Evolutionary conservation across 176 grass and related monocot genomes (phyloP), one percentile per base, ranked within the genome.

Genomic region (Aegilops umbellulata): DNA sequence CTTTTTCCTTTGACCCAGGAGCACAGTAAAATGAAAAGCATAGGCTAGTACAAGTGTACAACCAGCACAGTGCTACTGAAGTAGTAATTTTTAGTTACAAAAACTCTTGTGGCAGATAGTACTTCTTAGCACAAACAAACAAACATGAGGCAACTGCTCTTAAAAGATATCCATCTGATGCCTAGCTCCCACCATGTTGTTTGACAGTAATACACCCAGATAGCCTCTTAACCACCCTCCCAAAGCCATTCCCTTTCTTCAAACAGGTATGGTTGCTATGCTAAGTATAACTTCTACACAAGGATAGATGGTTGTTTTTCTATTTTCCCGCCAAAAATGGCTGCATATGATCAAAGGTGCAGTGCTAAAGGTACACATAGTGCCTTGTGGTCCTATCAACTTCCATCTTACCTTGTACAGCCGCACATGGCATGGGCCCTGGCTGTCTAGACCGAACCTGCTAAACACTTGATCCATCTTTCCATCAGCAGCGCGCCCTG

Each of bases 381-480:
- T 79, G 80, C 64, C 62, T 84, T 90, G 46, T 74, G 42, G 80
- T 49, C 41, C 85, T 87, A 61, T 47, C 68, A 81, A 49, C 39
- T 71, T 75, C 66, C 42, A 82, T 83, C 71, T 87, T 85, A 82
- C 85, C 61, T 85, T 85, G 82, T 85, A 60, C 85, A 87, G 46
- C 24, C 2, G 84, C 85, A 94, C 89, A 92, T 90, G 92, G 55
- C 38, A 86, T 78, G 79, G 82, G 79, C 57, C 87, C 62, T 29
- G 47, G 72, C 44, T 93, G 66, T 89, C 87, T 62, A 69, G 82
- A 77, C 65, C 41, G 82, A 88, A 81, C 72, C 67, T 39, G 82
- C 63, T 73, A 82, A 86, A 71, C 65, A 71, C 76, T 71, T 16
- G 34, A 51, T 80, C 60, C 69, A 84, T 51, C 23, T 76, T 57